Base-by-base conservation (phyloP, 768 basidiomycete species). In the Leccinum variicolor region DNA sequence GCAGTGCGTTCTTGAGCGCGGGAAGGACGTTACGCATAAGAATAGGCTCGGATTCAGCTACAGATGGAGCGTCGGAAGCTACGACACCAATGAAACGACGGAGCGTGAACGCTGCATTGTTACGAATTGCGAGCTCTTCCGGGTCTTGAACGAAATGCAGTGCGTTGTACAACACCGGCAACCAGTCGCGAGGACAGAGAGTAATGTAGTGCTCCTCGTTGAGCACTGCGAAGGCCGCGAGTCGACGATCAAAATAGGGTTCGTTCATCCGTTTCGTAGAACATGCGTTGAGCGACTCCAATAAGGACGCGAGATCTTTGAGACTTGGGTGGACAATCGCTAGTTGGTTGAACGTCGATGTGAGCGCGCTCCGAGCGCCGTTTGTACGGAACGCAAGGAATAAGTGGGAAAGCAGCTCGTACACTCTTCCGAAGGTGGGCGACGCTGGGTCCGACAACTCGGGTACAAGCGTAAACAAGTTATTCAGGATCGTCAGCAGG, bases 121-220 rank as follows among this genome's bases (percentile, higher is more conserved):
- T 90, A 21, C 96, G 82, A 48, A 98, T 82, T 0, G 92, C 86
- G 45, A 98, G 75, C 69, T 98, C 97, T 13, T 86, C 85, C 1
- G 89, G 83, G 69, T 98, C 94, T 68, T 95, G 94, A 50, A 98
- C 83, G 76, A 85, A 92, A 74, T 84, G 82, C 13, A 98, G 76
- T 74, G 87, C 82, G 70, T 92, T 94, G 75, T 91, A 84, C 2
- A 97, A 70, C 48, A 98, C 57, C 1, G 94, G 90, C 25, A 89
- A 69, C 97, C 96, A 98, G 29, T 89, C 80, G 1, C 76, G 68
- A 2, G 75, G 69, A 0, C 82, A 77, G 3, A 94, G 67, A 0
- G 75, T 71, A 50, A 67, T 61, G 67, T 87, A 82, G 17, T 80
- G 54, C 0, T 70, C 74, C 59, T 94, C 93, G 70, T 94, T 96